Percentiles rank a stretch among this genome's conserved stretches.
Evolutionary conservation across 805 yeast species (phyloP).

Genomic region (Scheffersomyces lignosus): DNA sequence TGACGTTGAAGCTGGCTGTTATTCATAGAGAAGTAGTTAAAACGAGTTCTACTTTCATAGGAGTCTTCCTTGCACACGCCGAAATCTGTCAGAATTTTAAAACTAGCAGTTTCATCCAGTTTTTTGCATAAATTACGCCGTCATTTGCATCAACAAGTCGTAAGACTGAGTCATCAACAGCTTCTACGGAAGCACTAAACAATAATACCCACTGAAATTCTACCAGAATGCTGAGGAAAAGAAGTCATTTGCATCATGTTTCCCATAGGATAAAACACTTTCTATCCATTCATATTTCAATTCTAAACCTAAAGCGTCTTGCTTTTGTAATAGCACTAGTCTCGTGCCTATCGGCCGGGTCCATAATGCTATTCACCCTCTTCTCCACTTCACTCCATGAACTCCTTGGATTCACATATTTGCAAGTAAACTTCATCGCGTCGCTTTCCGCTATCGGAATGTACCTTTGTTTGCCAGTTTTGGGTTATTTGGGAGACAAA

Average conservation of each 20-base stretch:
- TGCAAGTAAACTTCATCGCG: slow-evolving; percentile 68
- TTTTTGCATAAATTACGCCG: too few relatives aligned
- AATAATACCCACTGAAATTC: too few relatives aligned
- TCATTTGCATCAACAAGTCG: too few relatives aligned
- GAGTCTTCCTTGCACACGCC: too few relatives aligned
- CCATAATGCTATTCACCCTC: slow-evolving; percentile 78
- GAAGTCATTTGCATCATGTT: slow-evolving; percentile 13
- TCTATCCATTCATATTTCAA: slow-evolving; percentile 44
- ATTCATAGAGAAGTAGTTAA: too few relatives aligned
- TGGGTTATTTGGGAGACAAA: slow-evolving; percentile 83
- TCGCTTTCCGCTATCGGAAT: slow-evolving; percentile 75
- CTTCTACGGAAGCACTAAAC: too few relatives aligned
- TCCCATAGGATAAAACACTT: slow-evolving; percentile 46
- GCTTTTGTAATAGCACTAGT: slow-evolving; percentile 60
- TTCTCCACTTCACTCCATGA: slow-evolving; percentile 69
- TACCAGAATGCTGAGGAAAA: too few relatives aligned
- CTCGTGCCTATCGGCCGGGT: slow-evolving; percentile 77
- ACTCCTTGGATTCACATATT: slow-evolving; percentile 60
- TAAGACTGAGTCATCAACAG: too few relatives aligned
- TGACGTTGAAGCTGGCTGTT: too few relatives aligned
- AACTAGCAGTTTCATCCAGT: too few relatives aligned
- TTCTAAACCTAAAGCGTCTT: slow-evolving; percentile 39
- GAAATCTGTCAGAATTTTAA: too few relatives aligned
- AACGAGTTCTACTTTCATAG: too few relatives aligned
- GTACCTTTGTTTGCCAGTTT: slow-evolving; percentile 77